These are phyloP conservation scores for Termitomyces sp. DNA, from an alignment of 1,284 basidiomycete genomes.

Conservation along the genomic window DNA sequence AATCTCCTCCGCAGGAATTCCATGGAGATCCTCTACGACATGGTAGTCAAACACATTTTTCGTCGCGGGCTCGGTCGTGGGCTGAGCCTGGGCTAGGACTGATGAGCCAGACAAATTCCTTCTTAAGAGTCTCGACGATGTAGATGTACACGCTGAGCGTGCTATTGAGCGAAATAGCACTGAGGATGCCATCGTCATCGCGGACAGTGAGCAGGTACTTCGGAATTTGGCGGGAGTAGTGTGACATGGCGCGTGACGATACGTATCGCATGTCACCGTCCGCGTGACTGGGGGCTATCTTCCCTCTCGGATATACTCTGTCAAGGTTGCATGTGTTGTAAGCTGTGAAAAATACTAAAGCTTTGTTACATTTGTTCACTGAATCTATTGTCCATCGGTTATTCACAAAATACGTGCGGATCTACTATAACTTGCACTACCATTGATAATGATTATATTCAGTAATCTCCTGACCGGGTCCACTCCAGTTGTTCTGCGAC, in stretches of 20 bases:
- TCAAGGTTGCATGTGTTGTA: neutral
- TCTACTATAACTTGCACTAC: neutral
- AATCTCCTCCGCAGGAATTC: slow-evolving; percentile 72
- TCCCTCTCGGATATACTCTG: no score
- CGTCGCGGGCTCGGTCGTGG: slow-evolving; percentile 21
- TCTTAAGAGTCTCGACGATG: slow-evolving; percentile 21
- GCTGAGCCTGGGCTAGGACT: slow-evolving; percentile 24
- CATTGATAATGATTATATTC: neutral
- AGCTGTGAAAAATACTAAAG: neutral
- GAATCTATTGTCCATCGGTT: neutral
- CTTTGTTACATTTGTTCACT: neutral
- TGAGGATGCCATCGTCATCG: slow-evolving; percentile 43
- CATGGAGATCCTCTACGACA: slow-evolving; percentile 79
- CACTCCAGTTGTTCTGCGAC: no score
- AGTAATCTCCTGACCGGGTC: neutral
- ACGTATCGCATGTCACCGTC: no score
- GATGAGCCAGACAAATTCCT: slow-evolving; percentile 31
- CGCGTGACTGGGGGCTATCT: no score
- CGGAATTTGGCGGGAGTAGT: slow-evolving; percentile 31
- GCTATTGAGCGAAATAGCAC: slow-evolving; percentile 40
- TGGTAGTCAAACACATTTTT: slow-evolving; percentile 59
- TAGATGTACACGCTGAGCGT: slow-evolving; percentile 27
- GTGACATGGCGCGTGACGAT: slow-evolving; percentile 20
- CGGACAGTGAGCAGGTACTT: slow-evolving; percentile 16
- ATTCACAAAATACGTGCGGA: neutral